phyloP scores from a whole-genome alignment of 2,329 filamentous ascomycete species.

The Pezicula carpinea region DNA sequence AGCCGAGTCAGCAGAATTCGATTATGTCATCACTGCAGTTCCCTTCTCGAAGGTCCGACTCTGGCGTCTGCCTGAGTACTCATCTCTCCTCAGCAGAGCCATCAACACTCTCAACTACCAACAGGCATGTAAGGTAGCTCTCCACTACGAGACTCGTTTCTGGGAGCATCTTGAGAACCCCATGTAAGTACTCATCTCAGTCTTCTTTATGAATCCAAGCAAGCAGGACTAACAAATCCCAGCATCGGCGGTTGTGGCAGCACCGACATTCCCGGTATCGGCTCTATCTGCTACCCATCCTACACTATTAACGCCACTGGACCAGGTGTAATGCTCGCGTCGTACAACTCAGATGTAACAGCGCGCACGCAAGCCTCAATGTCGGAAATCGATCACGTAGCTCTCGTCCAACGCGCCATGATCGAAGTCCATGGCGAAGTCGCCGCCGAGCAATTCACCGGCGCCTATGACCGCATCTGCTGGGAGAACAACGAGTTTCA shows the following conservation, averaged over 20 bases:
- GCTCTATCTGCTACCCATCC: slow-evolving; percentile 60
- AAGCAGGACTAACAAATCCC: slow-evolving; percentile 24
- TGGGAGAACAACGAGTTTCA: slow-evolving; percentile 60
- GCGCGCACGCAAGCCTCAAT: slow-evolving; percentile 39
- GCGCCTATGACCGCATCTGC: slow-evolving; percentile 59
- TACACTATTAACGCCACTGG: slow-evolving; percentile 62
- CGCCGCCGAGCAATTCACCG: slow-evolving; percentile 58
- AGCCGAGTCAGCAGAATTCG: slow-evolving; percentile 15
- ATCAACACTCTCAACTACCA: slow-evolving; percentile 42
- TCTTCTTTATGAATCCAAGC: slow-evolving; percentile 35
- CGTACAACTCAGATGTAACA: slow-evolving; percentile 46
- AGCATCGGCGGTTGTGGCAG: slow-evolving; percentile 42
- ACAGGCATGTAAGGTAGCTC: slow-evolving; percentile 52
- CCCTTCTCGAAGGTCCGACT: slow-evolving; percentile 26
- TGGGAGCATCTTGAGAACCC: slow-evolving; percentile 47
- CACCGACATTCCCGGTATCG: slow-evolving; percentile 57
- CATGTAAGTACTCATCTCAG: slow-evolving; percentile 18
- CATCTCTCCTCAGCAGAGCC: slow-evolving; percentile 39
- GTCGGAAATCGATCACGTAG: slow-evolving; percentile 56
- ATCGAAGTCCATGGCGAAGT: slow-evolving; percentile 60
- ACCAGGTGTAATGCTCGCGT: slow-evolving; percentile 57
- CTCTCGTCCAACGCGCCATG: slow-evolving; percentile 60
- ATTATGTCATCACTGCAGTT: slow-evolving; percentile 19
- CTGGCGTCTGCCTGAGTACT: slow-evolving; percentile 26
- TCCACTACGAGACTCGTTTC: slow-evolving; percentile 64